phyloP scores from a whole-genome alignment of 2,329 filamentous ascomycete genomes.

The Penicillium vulpinum region DNA sequence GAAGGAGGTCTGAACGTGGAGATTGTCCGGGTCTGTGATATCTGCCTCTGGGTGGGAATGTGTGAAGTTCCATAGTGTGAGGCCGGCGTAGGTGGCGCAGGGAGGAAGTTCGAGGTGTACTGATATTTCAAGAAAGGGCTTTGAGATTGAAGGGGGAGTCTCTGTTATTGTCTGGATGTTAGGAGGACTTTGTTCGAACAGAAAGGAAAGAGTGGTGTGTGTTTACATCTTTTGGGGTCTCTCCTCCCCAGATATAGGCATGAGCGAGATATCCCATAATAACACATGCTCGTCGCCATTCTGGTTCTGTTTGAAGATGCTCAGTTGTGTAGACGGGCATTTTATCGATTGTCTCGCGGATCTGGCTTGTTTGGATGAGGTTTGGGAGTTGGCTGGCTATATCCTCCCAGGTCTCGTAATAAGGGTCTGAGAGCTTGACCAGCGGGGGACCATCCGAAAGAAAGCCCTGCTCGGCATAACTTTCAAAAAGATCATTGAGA shows the following conservation, averaged over 20 bases:
- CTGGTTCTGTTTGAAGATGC: conserved; percentile 72
- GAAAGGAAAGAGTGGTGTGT: not conserved
- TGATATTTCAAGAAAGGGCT: conserved; percentile 41
- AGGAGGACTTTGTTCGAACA: not conserved
- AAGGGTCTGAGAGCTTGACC: conserved; percentile 71
- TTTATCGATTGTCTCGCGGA: conserved; percentile 72
- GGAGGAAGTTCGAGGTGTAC: conserved; percentile 40
- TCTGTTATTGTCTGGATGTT: conserved; percentile 28
- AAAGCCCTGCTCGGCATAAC: conserved; percentile 79
- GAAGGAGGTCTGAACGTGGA: conserved; percentile 37
- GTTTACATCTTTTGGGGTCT: conserved; percentile 65
- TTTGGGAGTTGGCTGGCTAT: conserved; percentile 75
- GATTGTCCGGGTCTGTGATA: conserved; percentile 39
- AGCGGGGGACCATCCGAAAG: conserved; percentile 75
- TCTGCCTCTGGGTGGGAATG: conserved; percentile 25
- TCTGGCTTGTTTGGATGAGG: conserved; percentile 71
- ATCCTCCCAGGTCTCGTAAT: conserved; percentile 90
- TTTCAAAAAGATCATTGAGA: conserved; percentile 64
- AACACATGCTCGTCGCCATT: conserved; percentile 84
- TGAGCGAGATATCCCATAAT: conserved; percentile 75
- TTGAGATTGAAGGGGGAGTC: conserved; percentile 39
- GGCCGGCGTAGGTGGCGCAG: conserved; percentile 46
- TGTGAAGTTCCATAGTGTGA: conserved; percentile 45
- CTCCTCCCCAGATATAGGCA: conserved; percentile 81
- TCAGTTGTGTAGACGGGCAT: conserved; percentile 77